A percentile compares a stretch with the other conserved stretches of the same genome.
Evolutionary conservation across 1,139 yeast genomes (phyloP).

Genomic region (Meyerozyma sp.): DNA sequence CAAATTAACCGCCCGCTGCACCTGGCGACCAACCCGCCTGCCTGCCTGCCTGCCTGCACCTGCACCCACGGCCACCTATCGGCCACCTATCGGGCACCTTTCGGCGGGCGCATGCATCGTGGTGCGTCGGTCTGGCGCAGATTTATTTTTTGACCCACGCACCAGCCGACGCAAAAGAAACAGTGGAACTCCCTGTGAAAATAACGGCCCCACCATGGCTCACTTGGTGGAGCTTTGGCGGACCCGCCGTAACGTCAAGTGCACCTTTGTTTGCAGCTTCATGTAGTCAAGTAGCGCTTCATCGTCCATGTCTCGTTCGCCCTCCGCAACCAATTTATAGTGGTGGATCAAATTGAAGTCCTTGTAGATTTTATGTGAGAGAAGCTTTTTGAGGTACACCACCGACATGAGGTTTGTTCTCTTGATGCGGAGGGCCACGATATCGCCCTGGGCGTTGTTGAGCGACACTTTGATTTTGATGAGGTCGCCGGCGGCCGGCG

Average conservation of each 20-base stretch:
- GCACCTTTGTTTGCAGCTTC: constrained; percentile 21
- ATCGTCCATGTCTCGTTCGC: constrained; percentile 10
- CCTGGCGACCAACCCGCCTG: no score
- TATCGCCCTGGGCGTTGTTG: constrained; percentile 28
- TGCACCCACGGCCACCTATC: no score
- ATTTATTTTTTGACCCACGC: neutral
- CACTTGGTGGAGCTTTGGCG: neutral
- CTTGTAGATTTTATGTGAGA: constrained; percentile 30
- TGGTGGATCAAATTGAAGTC: constrained; percentile 27
- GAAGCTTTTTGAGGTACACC: constrained; percentile 24
- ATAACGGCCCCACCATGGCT: no score
- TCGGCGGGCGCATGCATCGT: neutral
- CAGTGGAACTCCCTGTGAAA: no score
- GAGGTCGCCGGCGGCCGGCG: constrained; percentile 10
- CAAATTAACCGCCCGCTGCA: no score
- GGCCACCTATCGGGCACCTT: no score
- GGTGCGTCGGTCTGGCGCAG: neutral
- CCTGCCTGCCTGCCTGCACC: no score
- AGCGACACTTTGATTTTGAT: constrained; percentile 29
- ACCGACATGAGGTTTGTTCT: constrained; percentile 23
- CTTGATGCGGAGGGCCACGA: constrained; percentile 25
- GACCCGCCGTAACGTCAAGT: constrained; percentile 21
- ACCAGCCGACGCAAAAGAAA: neutral
- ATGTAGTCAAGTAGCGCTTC: constrained; percentile 20
- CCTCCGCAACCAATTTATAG: constrained; percentile 18